A percentile compares a stretch with the other conserved stretches of the same genome.
Conservation (phyloP, 208 protist genomes). For the Trypanosoma caninum region DNA sequence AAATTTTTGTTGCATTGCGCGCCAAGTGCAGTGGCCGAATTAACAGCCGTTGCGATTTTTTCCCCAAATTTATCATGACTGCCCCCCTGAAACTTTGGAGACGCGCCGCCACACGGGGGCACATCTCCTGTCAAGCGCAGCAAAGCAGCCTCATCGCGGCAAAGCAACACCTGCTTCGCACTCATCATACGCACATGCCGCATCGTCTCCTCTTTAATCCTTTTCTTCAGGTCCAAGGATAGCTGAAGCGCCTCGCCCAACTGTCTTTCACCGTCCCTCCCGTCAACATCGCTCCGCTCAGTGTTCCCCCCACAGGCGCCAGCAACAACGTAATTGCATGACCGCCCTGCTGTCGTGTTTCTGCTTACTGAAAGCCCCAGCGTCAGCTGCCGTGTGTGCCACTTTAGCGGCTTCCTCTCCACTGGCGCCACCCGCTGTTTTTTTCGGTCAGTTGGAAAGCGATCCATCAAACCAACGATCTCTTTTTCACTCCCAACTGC, state of each 20-base stretch:
- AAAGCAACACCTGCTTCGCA: conserved; percentile 24
- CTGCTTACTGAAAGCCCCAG: no score
- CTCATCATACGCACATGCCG: conserved; percentile 23
- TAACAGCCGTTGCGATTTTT: no score
- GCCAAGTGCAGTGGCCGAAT: background rate
- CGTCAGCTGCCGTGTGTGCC: background rate
- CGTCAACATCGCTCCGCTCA: background rate
- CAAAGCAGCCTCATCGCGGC: conserved; percentile 3
- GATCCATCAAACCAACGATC: conserved; percentile 19
- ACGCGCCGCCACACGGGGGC: no score
- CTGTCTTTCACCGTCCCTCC: background rate
- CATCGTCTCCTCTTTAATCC: conserved; percentile 25
- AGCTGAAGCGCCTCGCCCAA: background rate
- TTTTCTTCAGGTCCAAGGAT: conserved; percentile 6
- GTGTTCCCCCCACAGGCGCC: no score
- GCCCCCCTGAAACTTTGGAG: no score
- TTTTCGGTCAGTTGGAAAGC: conserved; percentile 12
- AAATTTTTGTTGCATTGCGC: no score
- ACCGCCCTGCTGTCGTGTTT: no score
- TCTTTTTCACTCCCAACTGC: background rate
- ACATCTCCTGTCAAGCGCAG: background rate
- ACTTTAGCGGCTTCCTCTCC: background rate
- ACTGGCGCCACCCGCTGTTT: background rate
- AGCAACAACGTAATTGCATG: no score
- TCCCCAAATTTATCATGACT: no score